Evolutionary conservation across 2,329 filamentous ascomycete species (phyloP).

Genomic region (Mariannaea sp.): DNA sequence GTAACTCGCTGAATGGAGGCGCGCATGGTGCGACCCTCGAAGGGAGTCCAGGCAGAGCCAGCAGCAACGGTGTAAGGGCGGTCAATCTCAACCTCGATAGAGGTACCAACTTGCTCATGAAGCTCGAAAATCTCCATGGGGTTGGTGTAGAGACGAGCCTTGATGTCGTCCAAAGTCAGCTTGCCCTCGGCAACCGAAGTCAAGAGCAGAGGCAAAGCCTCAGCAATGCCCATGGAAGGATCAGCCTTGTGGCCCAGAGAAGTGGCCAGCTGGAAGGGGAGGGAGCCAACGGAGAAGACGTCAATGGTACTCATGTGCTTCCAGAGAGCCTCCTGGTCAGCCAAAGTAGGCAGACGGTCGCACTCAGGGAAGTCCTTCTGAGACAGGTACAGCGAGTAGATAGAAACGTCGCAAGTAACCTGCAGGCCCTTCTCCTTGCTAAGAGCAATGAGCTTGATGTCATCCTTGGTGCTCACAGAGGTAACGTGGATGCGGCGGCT

Average conservation of each 20-base stretch:
- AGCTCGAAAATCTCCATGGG: constrained; percentile 82
- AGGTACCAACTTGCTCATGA: constrained; percentile 75
- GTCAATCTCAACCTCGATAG: constrained; percentile 77
- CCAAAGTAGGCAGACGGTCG: constrained; percentile 65
- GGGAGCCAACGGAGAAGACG: constrained; percentile 77
- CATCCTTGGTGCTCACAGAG: constrained; percentile 77
- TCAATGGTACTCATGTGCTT: constrained; percentile 74
- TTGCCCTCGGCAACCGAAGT: constrained; percentile 76
- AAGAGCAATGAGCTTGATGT: constrained; percentile 76
- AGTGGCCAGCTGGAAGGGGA: constrained; percentile 75
- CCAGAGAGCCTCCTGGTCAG: constrained; percentile 77
- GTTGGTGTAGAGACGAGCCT: constrained; percentile 73
- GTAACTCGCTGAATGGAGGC: constrained; percentile 76
- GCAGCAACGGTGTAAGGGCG: constrained; percentile 65
- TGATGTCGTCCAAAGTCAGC: constrained; percentile 75
- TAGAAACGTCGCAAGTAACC: constrained; percentile 81
- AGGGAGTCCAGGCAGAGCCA: constrained; percentile 67
- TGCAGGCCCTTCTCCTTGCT: constrained; percentile 82
- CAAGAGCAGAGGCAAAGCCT: constrained; percentile 74
- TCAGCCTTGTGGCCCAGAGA: constrained; percentile 58
- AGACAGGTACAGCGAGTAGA: constrained; percentile 77
- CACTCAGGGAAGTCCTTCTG: constrained; percentile 72
- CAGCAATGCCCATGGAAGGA: constrained; percentile 69
- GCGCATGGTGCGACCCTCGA: constrained; percentile 69
- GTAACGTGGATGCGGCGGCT: constrained; percentile 79